These are phyloP conservation scores for Emydomyces testavorans DNA, from an alignment of 2,329 filamentous ascomycete genomes.

Conservation along the genomic window DNA sequence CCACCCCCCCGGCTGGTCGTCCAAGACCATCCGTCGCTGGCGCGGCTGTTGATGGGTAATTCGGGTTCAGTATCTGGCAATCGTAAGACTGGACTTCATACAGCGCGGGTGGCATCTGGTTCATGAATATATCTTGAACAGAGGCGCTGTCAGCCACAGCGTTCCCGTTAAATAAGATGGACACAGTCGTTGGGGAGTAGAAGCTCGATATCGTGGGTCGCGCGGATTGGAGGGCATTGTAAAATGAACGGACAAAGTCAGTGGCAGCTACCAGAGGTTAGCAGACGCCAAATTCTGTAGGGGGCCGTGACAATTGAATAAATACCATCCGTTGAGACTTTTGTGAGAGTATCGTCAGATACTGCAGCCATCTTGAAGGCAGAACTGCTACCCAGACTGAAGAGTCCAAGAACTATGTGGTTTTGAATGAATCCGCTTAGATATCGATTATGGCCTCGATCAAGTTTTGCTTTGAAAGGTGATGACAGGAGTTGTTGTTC, in stretches of 20 bases:
- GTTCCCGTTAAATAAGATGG: constrained; percentile 72
- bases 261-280: constrained; percentile 48
- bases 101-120: constrained; percentile 49
- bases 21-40: constrained; percentile 26
- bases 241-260: constrained; percentile 62
- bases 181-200: constrained; percentile 52
- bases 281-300: neutral
- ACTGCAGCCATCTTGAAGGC: constrained; percentile 23
- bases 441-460: too few species aligned
- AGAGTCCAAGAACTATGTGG: too few species aligned
- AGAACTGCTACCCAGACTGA: too few species aligned
- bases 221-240: constrained; percentile 55
- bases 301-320: neutral
- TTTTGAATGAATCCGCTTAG: too few species aligned
- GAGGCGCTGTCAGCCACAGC: constrained; percentile 50
- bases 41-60: constrained; percentile 41
- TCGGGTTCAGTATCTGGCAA: constrained; percentile 63
- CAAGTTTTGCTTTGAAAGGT: too few species aligned
- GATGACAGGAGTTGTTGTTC: too few species aligned
- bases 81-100: constrained; percentile 70
- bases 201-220: constrained; percentile 51
- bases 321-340: constrained; percentile 35
- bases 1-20: constrained; percentile 21
- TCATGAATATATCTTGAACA: constrained; percentile 57
- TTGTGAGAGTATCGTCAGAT: constrained; percentile 29